Conservation (phyloP, 805 yeast species). For the Ogataea pignaliae region DNA sequence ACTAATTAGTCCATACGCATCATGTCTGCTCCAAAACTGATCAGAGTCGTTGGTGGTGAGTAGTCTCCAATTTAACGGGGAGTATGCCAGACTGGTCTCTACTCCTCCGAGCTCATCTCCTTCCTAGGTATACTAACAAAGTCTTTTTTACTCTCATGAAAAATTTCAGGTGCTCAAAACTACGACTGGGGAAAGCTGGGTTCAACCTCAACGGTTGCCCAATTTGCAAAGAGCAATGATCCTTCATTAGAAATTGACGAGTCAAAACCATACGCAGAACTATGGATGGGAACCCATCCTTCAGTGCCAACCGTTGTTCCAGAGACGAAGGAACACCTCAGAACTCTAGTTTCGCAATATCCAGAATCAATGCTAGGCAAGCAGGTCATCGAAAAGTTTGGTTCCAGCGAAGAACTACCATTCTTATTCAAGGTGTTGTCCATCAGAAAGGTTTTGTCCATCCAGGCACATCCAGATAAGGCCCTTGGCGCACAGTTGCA, state of each 20-base stretch:
- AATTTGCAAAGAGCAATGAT: slow-evolving; percentile 70
- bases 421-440: slow-evolving; percentile 92
- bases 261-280: slow-evolving; percentile 86
- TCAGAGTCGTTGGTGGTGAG: slow-evolving; percentile 33
- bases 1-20: neutral
- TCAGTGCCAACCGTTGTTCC: slow-evolving; percentile 73
- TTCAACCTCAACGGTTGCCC: slow-evolving; percentile 80
- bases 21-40: slow-evolving; percentile 17
- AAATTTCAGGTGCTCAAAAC: slow-evolving; percentile 30
- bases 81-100: no score
- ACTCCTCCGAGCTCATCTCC: slow-evolving; percentile 1
- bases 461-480: slow-evolving; percentile 98
- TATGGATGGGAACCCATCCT: slow-evolving; percentile 99
- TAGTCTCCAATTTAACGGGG: neutral
- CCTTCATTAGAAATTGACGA: slow-evolving; percentile 61
- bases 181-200: slow-evolving; percentile 66
- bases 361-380: slow-evolving; percentile 60
- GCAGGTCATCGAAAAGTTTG: slow-evolving; percentile 59
- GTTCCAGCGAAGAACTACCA: slow-evolving; percentile 70
- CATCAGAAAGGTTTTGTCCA: slow-evolving; percentile 85
- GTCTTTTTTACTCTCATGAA: neutral
- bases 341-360: slow-evolving; percentile 57
- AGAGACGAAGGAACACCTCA: slow-evolving; percentile 52
- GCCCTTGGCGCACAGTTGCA: slow-evolving; percentile 71
- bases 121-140: neutral